These are phyloP conservation scores for Colletotrichum higginsianum DNA, from an alignment of 2,329 filamentous ascomycete species.

Conservation along the genomic window DNA sequence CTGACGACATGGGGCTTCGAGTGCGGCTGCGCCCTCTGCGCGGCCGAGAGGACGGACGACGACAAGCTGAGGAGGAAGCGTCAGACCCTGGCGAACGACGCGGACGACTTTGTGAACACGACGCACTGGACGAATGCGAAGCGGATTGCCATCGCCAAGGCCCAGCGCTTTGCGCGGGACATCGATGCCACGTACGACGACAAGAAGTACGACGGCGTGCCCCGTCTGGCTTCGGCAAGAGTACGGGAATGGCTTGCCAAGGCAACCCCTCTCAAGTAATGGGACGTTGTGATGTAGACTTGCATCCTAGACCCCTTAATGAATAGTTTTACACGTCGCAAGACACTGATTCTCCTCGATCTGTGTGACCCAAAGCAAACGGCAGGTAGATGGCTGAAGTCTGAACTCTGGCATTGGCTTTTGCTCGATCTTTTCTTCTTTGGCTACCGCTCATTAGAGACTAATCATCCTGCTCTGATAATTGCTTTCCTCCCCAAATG, in stretches of 20 bases:
- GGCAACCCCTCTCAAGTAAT: constrained; percentile 3
- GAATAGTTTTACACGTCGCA: not conserved
- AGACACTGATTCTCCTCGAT: not conserved
- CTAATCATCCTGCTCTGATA: too few species aligned
- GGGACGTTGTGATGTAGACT: not conserved
- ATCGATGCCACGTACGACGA: constrained; percentile 49
- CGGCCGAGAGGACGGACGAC: constrained; percentile 48
- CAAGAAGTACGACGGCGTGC: constrained; percentile 46
- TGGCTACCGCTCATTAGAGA: too few species aligned
- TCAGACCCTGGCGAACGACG: constrained; percentile 43
- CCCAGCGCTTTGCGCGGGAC: constrained; percentile 45
- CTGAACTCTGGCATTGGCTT: too few species aligned
- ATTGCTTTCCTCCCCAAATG: too few species aligned
- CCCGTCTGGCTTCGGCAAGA: constrained; percentile 43
- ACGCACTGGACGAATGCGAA: constrained; percentile 37
- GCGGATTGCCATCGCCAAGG: constrained; percentile 44
- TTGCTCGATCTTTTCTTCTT: too few species aligned
- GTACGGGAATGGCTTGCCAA: constrained; percentile 51
- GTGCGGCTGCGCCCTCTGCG: constrained; percentile 55
- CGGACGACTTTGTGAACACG: constrained; percentile 42
- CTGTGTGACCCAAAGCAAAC: too few species aligned
- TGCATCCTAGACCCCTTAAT: not conserved
- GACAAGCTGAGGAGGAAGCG: constrained; percentile 43
- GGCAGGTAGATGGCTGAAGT: too few species aligned
- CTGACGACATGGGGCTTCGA: constrained; percentile 55